Base-by-base conservation (phyloP, 106 monocot genomes). In the Acorus calamus region DNA sequence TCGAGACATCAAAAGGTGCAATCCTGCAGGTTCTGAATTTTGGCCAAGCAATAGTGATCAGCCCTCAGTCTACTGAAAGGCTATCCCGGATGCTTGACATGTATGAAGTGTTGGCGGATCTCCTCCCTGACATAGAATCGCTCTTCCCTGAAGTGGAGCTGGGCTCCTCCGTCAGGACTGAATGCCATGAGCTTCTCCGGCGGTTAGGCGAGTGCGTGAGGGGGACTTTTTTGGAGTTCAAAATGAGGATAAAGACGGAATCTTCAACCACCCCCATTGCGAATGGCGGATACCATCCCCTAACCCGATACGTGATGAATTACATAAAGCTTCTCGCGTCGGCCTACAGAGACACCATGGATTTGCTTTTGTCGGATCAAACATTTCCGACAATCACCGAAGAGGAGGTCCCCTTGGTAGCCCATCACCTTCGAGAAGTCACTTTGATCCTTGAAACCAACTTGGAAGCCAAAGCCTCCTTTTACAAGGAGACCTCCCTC, bases 51-150 rank as follows among this genome's bases (percentile, higher is more conserved):
- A 73, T 92, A 49, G 84, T 87, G 3, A 75, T 88, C 51, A 74
- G 79, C 46, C 71, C 63, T 65, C 72, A 61, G 3, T 77, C 77
- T 48, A 56, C 79, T 3, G 88, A 92, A 49, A 92, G 73, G 77
- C 56, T 92, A 4, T 92, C 88, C 58, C 64, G 79, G 4, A 72
- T 82, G 46, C 84, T 92, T 7, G 77, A 88, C 60, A 88, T 87
- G 87, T 75, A 84, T 46, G 84, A 84, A 55, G 69, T 66, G 2
- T 58, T 82, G 2, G 46, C 56, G 2, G 66, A 67, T 46, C 58
- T 78, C 1, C 49, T 69, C 3, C 78, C 78, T 1, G 77, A 80
- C 3, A 44, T 84, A 3, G 50, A 66, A 13, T 11, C 57, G 9
- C 52, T 84, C 44, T 84, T 84, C 53, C 44, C 56, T 3, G 80